Conservation (phyloP, 2,329 filamentous ascomycete species). For the Exophiala mesophila region DNA sequence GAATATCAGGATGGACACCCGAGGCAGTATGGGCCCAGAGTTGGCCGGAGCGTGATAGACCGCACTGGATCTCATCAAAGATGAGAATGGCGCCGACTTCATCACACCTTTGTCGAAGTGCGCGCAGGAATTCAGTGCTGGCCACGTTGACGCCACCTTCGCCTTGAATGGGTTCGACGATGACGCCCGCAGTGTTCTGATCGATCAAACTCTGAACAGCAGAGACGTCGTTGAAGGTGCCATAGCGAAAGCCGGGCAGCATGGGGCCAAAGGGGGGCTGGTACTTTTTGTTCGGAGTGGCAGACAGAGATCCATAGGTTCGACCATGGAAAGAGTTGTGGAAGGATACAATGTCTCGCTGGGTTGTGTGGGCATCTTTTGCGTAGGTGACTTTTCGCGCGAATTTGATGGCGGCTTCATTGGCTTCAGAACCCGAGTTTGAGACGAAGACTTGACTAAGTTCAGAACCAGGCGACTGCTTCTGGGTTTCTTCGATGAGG, state of each 20-base stretch:
- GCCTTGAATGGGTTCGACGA: constrained; percentile 95
- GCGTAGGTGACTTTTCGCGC: constrained; percentile 83
- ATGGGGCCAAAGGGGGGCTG: constrained; percentile 92
- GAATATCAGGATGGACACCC: constrained; percentile 78
- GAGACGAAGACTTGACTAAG: constrained; percentile 75
- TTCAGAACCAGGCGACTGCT: constrained; percentile 50
- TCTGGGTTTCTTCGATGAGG: constrained; percentile 73
- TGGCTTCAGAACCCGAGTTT: constrained; percentile 95
- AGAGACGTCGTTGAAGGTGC: constrained; percentile 74
- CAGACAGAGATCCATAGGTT: constrained; percentile 92
- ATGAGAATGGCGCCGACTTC: constrained; percentile 85
- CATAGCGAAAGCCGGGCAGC: constrained; percentile 87
- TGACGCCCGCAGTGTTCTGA: constrained; percentile 83
- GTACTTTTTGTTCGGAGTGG: constrained; percentile 96
- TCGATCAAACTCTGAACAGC: constrained; percentile 71
- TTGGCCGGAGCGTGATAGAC: constrained; percentile 76
- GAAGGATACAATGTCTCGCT: constrained; percentile 86
- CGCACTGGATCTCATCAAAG: constrained; percentile 97
- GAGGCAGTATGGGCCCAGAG: constrained; percentile 74
- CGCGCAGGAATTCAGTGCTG: constrained; percentile 73
- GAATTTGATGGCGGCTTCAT: constrained; percentile 97
- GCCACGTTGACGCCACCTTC: constrained; percentile 90
- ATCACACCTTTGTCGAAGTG: constrained; percentile 77
- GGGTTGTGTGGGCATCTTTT: constrained; percentile 63
- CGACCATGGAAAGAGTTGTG: constrained; percentile 89